Conservation (phyloP, 306 rosid genomes). For the Adenanthera pavonina region DNA sequence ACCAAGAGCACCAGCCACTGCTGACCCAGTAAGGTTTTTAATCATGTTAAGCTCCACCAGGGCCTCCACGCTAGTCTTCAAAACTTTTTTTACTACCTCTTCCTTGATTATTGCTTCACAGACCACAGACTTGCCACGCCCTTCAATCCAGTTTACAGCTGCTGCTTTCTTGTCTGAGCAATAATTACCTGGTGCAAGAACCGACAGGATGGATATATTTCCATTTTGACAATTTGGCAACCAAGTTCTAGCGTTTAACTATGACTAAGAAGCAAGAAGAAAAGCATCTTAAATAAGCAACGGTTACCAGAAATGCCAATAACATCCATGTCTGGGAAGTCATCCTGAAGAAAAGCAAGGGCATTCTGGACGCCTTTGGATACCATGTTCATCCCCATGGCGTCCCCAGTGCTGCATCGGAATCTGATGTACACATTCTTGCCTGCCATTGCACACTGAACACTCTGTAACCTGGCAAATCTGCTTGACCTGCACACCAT, state of each 20-base stretch:
- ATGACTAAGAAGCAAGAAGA: neutral
- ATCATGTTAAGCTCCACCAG: constrained; percentile 93
- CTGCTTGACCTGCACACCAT: constrained; percentile 71
- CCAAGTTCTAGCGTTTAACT: neutral
- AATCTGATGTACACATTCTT: constrained; percentile 82
- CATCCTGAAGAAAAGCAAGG: constrained; percentile 65
- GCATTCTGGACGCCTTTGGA: constrained; percentile 93
- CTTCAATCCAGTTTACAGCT: constrained; percentile 94
- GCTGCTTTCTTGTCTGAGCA: constrained; percentile 96
- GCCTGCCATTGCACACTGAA: constrained; percentile 71
- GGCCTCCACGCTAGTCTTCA: constrained; percentile 78
- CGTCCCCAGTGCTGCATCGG: constrained; percentile 84
- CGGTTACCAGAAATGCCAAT: constrained; percentile 79
- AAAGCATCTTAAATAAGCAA: neutral
- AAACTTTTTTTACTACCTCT: constrained; percentile 77
- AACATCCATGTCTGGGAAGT: constrained; percentile 92
- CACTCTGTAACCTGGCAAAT: constrained; percentile 67
- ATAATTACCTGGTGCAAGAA: constrained; percentile 57
- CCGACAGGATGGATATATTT: neutral
- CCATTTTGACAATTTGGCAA: neutral
- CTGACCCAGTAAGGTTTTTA: constrained; percentile 88
- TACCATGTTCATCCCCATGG: constrained; percentile 99
- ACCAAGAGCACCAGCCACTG: constrained; percentile 92
- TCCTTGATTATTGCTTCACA: constrained; percentile 82
- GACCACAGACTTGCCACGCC: constrained; percentile 87